phyloP scores from a whole-genome alignment of 2,329 filamentous ascomycete genomes.

The Ceratocystis lukuohia region DNA sequence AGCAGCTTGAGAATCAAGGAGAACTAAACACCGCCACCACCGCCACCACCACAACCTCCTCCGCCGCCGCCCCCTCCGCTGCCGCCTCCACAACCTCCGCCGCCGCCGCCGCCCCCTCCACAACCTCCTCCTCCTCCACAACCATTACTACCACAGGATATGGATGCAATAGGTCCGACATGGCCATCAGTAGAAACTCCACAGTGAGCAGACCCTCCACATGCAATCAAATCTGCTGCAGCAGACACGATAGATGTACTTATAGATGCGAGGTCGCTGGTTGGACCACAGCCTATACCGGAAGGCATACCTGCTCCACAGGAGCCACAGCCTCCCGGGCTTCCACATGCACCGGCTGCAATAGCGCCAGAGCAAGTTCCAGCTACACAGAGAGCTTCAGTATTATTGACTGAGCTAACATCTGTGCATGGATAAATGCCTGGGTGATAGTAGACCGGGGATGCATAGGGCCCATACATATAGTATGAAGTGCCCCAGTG shows the following conservation, averaged over 20 bases:
- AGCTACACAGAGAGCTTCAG: conserved; percentile 25
- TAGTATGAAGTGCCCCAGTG: conserved; percentile 43
- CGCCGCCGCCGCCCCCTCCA: background rate
- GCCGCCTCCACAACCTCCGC: background rate
- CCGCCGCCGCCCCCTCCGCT: background rate
- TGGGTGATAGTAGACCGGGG: conserved; percentile 32
- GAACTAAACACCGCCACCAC: too few species aligned
- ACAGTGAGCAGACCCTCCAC: too few species aligned
- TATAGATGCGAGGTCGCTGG: background rate
- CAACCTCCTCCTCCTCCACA: conserved; percentile 7
- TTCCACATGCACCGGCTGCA: conserved; percentile 33
- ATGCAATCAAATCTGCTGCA: too few species aligned
- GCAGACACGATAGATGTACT: too few species aligned
- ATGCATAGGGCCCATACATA: conserved; percentile 36
- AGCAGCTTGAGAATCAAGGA: too few species aligned
- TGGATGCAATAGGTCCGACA: too few species aligned
- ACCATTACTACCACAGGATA: conserved; percentile 2
- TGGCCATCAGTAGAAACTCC: too few species aligned
- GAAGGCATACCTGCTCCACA: conserved; percentile 20
- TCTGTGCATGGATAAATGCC: conserved; percentile 35
- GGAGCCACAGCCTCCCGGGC: conserved; percentile 28
- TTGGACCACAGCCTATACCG: conserved; percentile 18
- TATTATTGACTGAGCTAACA: conserved; percentile 26
- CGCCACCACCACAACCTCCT: background rate
- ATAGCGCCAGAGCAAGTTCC: conserved; percentile 38